Evolutionary conservation across 352 stramenopile species (phyloP).

Genomic region (Plasmopara halstedii): DNA sequence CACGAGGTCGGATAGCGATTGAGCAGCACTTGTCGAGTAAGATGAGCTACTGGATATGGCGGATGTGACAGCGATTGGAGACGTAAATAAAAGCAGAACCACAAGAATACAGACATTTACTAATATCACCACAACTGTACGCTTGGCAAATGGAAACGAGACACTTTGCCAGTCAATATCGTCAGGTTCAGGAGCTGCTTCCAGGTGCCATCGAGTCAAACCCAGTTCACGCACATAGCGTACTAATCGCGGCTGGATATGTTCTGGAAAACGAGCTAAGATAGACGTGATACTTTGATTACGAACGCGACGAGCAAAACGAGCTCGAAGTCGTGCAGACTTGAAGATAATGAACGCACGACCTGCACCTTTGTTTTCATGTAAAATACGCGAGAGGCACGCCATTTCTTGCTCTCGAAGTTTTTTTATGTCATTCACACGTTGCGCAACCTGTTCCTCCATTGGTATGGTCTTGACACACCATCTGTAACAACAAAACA

Average conservation of each 20-base stretch:
- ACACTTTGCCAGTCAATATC: slow-evolving; percentile 85
- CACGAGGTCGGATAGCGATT: slow-evolving; percentile 63
- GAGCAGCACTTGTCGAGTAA: slow-evolving; percentile 50
- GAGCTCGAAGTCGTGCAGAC: slow-evolving; percentile 52
- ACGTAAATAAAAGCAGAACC: slow-evolving; percentile 77
- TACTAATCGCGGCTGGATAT: slow-evolving; percentile 47
- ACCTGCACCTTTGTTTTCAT: slow-evolving; percentile 61
- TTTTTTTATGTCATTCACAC: slow-evolving; percentile 39
- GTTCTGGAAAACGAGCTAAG: slow-evolving; percentile 59
- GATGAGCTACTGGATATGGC: slow-evolving; percentile 67
- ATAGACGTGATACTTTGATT: slow-evolving; percentile 76
- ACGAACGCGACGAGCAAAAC: slow-evolving; percentile 66
- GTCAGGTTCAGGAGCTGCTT: slow-evolving; percentile 65
- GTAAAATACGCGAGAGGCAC: slow-evolving; percentile 48
- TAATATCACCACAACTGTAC: slow-evolving; percentile 55
- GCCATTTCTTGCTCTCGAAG: slow-evolving; percentile 48
- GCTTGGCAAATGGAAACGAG: slow-evolving; percentile 75
- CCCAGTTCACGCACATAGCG: slow-evolving; percentile 72
- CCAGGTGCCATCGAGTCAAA: slow-evolving; percentile 72
- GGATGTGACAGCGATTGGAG: slow-evolving; percentile 73
- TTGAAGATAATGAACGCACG: slow-evolving; percentile 82
- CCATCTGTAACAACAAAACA: slow-evolving; percentile 42
- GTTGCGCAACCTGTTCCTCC: slow-evolving; percentile 29
- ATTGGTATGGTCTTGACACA: slow-evolving; percentile 35
- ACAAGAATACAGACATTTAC: slow-evolving; percentile 73